These are phyloP conservation scores for Setomelanomma holmii DNA, from an alignment of 2,329 filamentous ascomycete species.

Conservation along the genomic window DNA sequence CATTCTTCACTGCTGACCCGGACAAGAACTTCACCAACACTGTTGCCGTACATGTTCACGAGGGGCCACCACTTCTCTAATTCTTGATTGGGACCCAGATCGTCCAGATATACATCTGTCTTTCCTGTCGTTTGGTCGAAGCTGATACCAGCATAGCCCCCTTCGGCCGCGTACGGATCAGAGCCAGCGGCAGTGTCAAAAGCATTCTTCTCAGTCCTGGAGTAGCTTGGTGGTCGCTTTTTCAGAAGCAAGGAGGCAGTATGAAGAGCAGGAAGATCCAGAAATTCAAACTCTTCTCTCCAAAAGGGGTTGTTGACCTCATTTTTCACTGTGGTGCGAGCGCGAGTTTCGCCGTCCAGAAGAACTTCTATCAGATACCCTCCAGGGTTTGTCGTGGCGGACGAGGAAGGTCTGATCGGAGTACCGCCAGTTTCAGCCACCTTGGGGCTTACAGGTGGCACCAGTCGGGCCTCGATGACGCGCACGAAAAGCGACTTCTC, in stretches of 20 bases:
- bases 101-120: conserved; percentile 83
- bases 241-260: conserved; percentile 76
- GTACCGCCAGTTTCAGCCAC: conserved; percentile 32
- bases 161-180: conserved; percentile 46
- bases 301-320: conserved; percentile 80
- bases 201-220: conserved; percentile 43
- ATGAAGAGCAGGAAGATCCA: conserved; percentile 74
- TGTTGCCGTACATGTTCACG: conserved; percentile 75
- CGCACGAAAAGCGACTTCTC: conserved; percentile 66
- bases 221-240: conserved; percentile 57
- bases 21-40: conserved; percentile 83
- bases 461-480: conserved; percentile 68
- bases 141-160: conserved; percentile 55
- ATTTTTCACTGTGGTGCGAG: conserved; percentile 74
- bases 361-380: conserved; percentile 83
- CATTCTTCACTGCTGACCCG: conserved; percentile 86
- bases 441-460: conserved; percentile 48
- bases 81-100: conserved; percentile 77
- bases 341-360: conserved; percentile 79
- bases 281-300: conserved; percentile 81
- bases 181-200: conserved; percentile 42
- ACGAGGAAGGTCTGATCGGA: conserved; percentile 41
- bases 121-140: conserved; percentile 66
- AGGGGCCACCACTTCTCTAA: conserved; percentile 87
- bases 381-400: conserved; percentile 51